Evolutionary conservation across 2,329 filamentous ascomycete species (phyloP).

Genomic region (Alternaria rosae): DNA sequence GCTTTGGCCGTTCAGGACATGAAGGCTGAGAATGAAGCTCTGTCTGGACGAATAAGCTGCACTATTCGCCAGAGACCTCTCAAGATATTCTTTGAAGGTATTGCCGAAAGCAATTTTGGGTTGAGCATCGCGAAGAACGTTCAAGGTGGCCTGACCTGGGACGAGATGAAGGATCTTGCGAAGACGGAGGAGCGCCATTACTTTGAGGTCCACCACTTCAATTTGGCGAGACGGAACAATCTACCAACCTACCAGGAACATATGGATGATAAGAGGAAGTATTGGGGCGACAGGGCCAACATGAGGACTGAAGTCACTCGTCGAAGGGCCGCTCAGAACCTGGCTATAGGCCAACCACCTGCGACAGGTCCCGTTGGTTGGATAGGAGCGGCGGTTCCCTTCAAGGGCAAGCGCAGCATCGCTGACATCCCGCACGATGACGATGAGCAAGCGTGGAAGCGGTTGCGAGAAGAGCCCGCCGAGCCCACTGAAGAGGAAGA

Average conservation of each 20-base stretch:
- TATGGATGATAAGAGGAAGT: not conserved
- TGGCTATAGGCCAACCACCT: not conserved
- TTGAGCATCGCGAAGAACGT: not conserved
- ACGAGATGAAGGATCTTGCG: not conserved
- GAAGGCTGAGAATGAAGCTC: not conserved
- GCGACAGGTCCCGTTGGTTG: not conserved
- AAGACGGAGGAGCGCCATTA: not conserved
- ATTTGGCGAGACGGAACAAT: not conserved
- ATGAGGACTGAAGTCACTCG: not conserved
- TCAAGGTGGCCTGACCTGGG: not conserved
- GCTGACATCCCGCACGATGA: not conserved
- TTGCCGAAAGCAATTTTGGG: not conserved
- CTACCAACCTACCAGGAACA: not conserved
- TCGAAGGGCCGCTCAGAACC: not conserved
- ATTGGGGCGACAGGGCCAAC: not conserved
- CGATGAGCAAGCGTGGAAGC: not conserved
- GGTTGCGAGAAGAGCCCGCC: not conserved
- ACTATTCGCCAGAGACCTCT: not conserved
- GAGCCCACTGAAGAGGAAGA: not conserved
- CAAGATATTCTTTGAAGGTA: not conserved
- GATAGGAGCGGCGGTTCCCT: fast-evolving
- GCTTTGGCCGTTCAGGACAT: not conserved
- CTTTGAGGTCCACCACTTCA: not conserved
- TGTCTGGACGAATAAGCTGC: not conserved
- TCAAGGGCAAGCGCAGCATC: not conserved